phyloP scores from a whole-genome alignment of 1,284 basidiomycete genomes.

The Pisolithus thermaeus region DNA sequence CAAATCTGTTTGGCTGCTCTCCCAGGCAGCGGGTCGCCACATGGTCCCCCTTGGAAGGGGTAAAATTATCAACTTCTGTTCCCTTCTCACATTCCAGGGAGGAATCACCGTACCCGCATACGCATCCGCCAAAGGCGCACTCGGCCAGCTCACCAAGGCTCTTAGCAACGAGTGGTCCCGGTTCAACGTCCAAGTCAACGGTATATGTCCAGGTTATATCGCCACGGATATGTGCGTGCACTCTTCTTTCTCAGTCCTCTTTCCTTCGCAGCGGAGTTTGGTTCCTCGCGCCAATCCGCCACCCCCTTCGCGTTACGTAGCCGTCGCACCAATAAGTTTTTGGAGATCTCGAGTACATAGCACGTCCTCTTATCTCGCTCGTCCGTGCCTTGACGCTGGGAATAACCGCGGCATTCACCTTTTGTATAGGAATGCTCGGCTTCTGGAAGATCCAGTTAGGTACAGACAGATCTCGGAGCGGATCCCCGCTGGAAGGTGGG shows the following conservation, averaged over 20 bases:
- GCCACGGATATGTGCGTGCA: slow-evolving; percentile 76
- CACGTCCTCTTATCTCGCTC: slow-evolving; percentile 11
- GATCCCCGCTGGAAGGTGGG: slow-evolving; percentile 92
- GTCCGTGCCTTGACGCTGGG: neutral
- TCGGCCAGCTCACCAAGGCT: slow-evolving; percentile 77
- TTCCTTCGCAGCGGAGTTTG: neutral
- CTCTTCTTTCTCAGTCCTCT: neutral
- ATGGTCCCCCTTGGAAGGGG: slow-evolving; percentile 73
- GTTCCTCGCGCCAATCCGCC: neutral
- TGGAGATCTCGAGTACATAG: neutral
- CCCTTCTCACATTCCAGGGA: slow-evolving; percentile 75
- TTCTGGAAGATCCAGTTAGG: slow-evolving; percentile 69
- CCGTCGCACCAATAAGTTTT: neutral
- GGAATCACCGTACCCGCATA: slow-evolving; percentile 86
- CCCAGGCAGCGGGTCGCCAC: slow-evolving; percentile 71
- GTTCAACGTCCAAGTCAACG: slow-evolving; percentile 87
- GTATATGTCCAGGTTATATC: slow-evolving; percentile 88
- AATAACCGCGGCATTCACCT: slow-evolving; percentile 7
- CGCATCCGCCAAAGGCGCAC: slow-evolving; percentile 84
- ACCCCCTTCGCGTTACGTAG: neutral
- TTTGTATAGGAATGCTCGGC: slow-evolving; percentile 62
- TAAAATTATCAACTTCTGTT: slow-evolving; percentile 81
- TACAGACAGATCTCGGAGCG: slow-evolving; percentile 87
- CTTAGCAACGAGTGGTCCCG: slow-evolving; percentile 59
- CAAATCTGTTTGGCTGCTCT: slow-evolving; percentile 72